These are phyloP conservation scores for Fusarium abutilonis DNA, from an alignment of 2,329 filamentous ascomycete species.

Conservation along the genomic window DNA sequence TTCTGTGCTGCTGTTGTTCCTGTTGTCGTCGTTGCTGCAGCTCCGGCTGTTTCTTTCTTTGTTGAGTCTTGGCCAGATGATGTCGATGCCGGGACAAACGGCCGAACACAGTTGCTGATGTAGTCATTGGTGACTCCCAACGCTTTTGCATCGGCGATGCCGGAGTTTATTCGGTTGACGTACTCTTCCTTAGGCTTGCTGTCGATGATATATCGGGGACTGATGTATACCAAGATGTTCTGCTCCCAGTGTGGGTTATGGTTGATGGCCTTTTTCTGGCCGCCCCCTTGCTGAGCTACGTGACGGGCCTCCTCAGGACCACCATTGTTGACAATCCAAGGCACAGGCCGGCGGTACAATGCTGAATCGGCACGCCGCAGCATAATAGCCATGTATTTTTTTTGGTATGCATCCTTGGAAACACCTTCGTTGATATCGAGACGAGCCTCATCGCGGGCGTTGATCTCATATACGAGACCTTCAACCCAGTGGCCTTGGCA, in stretches of 20 bases:
- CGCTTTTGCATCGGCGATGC: conserved; percentile 49
- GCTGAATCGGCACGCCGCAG: conserved; percentile 48
- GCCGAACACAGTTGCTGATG: conserved; percentile 51
- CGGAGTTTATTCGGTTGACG: conserved; percentile 53
- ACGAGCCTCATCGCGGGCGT: conserved; percentile 50
- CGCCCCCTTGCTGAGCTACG: conserved; percentile 32
- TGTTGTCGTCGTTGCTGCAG: conserved; percentile 2
- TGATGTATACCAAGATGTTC: conserved; percentile 55
- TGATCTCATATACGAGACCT: conserved; percentile 55
- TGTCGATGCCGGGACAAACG: conserved; percentile 47
- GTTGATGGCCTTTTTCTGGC: conserved; percentile 27
- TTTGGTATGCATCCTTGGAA: conserved; percentile 52
- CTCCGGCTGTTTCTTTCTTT: conserved; percentile 11
- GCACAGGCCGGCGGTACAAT: conserved; percentile 51
- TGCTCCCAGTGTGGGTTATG: conserved; percentile 42
- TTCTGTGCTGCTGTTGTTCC: background rate
- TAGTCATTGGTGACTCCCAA: conserved; percentile 52
- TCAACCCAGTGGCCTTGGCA: conserved; percentile 51
- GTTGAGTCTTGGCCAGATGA: conserved; percentile 16
- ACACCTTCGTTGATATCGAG: conserved; percentile 57
- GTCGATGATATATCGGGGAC: conserved; percentile 47
- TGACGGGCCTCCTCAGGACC: conserved; percentile 46
- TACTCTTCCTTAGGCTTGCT: conserved; percentile 54
- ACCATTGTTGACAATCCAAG: conserved; percentile 53
- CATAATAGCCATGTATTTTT: conserved; percentile 48